Evolutionary conservation across 129 eudicot genomes (phyloP), one percentile per base, ranked within the genome.

Genomic region (Tagetes erecta): DNA sequence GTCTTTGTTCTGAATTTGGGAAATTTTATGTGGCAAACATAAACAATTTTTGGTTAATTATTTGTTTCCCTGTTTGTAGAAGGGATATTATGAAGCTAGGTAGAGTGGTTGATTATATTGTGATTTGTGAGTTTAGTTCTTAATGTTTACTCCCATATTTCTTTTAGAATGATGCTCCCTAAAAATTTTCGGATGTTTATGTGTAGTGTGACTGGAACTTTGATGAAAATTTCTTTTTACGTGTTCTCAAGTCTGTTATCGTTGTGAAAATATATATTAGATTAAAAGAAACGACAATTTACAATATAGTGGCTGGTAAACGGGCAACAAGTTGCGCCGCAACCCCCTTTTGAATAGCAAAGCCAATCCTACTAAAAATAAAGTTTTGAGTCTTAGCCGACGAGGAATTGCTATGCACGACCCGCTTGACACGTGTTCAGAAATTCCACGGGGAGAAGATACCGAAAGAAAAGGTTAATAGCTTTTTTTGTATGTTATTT

Each of bases 1-100:
- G 45, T 49, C 7, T 50, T 56, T 13, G 60, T 71, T 55, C n/a
- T 41, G 67, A 40, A 57, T 7, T 72, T 45, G 70, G 47, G 57
- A 9, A 34, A 46, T 44, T 6, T 44, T 60, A 40, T 34, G 41
- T 58, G 46, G 37, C 35, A 34, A 57, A 34, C 30, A 11, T 71
- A 20, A 12, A 37, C 51, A 39, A 35, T 11, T 52, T 53, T 49
- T 71, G 37, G 52, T 52, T 50, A 50, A 50, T 13, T 10, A 14
- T 53, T 14, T 14, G 33, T 53, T 53, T 53, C 36, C 34, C 5
- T 58, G 56, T 50, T 50, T 13, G 65, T 20, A 55, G 36, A 55
- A 6, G 4, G 41, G 34, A 27, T 67, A 56, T 39, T 72, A 10
- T 56, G 41, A 30, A 31, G 9, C 0, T 52, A 10, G 60, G 39